Base-by-base conservation (phyloP, 345 rosid species). In the Ceriops decandra region DNA sequence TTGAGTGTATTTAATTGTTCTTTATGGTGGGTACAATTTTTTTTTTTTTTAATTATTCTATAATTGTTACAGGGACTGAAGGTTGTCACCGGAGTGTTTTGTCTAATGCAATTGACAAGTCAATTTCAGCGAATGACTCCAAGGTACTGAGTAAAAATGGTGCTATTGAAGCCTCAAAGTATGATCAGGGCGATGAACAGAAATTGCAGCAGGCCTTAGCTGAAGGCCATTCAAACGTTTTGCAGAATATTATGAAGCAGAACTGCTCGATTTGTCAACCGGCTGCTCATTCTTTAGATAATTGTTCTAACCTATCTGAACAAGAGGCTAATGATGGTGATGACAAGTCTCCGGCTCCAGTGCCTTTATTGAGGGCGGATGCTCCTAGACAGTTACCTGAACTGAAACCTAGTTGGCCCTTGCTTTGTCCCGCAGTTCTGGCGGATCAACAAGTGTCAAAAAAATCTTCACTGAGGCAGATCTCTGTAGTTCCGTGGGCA, bases 331-430 rank as follows among this genome's bases (percentile, higher is more conserved):
- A 66, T 59, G 76, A 66, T 32, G 78, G 68, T 51, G 81, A 73
- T 66, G 79, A 77, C 47, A 71, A 79, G 26, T 81, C 85, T 21
- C 72, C 82, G 81, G 93, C 90, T 72, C 38, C 88, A 65, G 91
- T 91, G 36, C 81, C 85, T 38, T 79, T 81, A 61, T 76, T 77
- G 21, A 78, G 72, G 62, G 28, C 13, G 42, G 85, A 83, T 75
- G 80, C 67, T 32, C 42, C 87, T 52, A 79, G 65, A 72, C 79
- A 82, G 68, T 66, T 82, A 73, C 88, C 96, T 69, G 90, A 83
- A 68, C 52, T 69, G 63, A 85, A 77, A 64, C 92, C 97, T 21
- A 93, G 99, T 51, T 90, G 99, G 99, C 93, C 99, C 46, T 76
- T 89, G 69, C 95, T 84, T 68, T 83, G 87, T 46, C 87, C 77